These are phyloP conservation scores for Oryza australiensis DNA, from an alignment of 176 grass and related monocot species.

Conservation along the genomic window DNA sequence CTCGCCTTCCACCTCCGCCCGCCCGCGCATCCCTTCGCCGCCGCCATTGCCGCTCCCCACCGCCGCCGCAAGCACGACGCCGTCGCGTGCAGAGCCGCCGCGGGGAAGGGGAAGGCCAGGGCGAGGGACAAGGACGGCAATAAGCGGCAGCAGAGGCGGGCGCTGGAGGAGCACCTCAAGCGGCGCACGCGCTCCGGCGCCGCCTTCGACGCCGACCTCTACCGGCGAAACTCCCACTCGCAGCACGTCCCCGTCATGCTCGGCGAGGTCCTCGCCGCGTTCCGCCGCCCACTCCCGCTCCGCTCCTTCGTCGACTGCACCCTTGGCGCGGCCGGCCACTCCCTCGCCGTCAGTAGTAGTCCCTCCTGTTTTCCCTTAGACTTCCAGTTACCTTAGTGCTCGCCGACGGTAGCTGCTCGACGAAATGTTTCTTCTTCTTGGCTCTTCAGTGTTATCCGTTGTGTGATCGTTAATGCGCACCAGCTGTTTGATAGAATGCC, in stretches of 20 bases:
- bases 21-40: background rate
- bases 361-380: background rate
- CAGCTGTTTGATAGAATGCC: conserved; percentile 45
- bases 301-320: conserved; percentile 94
- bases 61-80: conserved; percentile 29
- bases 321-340: conserved; percentile 87
- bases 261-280: conserved; percentile 69
- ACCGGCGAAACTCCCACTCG: conserved; percentile 47
- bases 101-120: background rate
- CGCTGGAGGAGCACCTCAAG: conserved; percentile 52
- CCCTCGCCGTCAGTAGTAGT: conserved; percentile 56
- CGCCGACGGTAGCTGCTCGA: background rate
- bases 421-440: background rate
- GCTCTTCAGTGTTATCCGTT: background rate
- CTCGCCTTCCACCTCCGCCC: conserved; percentile 35
- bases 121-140: background rate
- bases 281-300: conserved; percentile 53
- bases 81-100: conserved; percentile 32
- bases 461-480: background rate
- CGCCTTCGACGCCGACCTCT: conserved; percentile 63
- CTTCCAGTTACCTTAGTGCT: background rate
- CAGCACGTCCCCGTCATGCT: conserved; percentile 75
- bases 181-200: conserved; percentile 73
- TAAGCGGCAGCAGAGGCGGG: conserved; percentile 35
- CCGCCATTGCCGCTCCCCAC: background rate